Evolutionary conservation across 139 green algal species (phyloP).

Genomic region (Chlorella sorokiniana): DNA sequence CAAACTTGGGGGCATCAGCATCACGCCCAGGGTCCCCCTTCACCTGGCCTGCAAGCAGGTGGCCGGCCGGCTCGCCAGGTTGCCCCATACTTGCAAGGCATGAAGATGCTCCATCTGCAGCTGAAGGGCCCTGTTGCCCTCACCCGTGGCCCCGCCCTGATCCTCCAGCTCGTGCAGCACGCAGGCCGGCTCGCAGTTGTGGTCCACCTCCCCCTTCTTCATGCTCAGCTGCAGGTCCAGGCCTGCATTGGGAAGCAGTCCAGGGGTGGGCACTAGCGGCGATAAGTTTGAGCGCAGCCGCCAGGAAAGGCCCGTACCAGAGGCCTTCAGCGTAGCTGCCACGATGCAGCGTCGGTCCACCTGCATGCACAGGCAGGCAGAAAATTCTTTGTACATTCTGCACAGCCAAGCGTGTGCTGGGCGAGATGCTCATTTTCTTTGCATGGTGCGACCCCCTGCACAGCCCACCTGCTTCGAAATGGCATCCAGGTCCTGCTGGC

Average conservation of each 20-base stretch:
- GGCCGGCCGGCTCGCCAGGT: background rate
- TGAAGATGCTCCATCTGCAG: background rate
- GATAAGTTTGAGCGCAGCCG: background rate
- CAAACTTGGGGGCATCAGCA: constrained; percentile 20
- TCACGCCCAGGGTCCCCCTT: constrained; percentile 1
- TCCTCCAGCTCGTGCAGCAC: constrained; percentile 28
- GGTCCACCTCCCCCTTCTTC: constrained; percentile 32
- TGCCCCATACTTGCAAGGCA: background rate
- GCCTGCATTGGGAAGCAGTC: background rate
- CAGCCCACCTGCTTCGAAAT: constrained; percentile 5
- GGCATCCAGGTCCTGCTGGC: constrained; percentile 24
- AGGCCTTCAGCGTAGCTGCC: constrained; percentile 26
- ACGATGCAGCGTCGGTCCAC: constrained; percentile 34
- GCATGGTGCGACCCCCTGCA: background rate
- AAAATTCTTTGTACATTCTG: background rate
- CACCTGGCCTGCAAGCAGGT: constrained; percentile 16
- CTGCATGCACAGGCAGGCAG: background rate
- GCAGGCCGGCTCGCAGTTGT: constrained; percentile 37
- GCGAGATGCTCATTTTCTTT: background rate
- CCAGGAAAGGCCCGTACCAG: background rate
- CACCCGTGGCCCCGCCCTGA: constrained; percentile 2
- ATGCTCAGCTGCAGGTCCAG: constrained; percentile 31
- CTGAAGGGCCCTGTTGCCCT: background rate
- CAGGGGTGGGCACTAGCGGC: background rate
- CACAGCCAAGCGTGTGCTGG: background rate